phyloP scores from a whole-genome alignment of 2,329 filamentous ascomycete genomes.

The Nemania serpens region DNA sequence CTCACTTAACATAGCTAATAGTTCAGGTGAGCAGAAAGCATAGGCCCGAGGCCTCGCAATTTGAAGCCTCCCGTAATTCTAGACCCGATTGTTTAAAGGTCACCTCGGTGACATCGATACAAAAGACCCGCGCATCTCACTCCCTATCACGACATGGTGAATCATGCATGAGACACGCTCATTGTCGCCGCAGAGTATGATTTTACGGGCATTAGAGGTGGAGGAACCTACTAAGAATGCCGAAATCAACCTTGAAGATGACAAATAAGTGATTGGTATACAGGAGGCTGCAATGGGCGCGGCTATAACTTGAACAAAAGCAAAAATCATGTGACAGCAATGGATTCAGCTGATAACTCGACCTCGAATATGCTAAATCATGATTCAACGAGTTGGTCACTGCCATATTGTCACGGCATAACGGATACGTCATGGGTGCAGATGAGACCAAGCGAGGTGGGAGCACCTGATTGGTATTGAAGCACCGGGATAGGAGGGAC shows the following conservation, averaged over 20 bases:
- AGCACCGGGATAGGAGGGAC: no score
- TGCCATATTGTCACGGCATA: background rate
- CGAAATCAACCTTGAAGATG: constrained; percentile 22
- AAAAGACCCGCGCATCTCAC: no score
- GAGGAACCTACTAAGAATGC: constrained; percentile 38
- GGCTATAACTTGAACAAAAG: constrained; percentile 31
- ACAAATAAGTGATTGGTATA: constrained; percentile 35
- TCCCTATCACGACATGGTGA: constrained; percentile 27
- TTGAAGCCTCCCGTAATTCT: constrained; percentile 9
- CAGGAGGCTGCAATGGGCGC: constrained; percentile 25
- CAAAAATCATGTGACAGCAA: constrained; percentile 5
- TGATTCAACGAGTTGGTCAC: background rate
- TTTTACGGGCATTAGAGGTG: constrained; percentile 42
- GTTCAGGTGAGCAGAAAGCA: constrained; percentile 38
- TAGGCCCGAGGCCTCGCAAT: constrained; percentile 31
- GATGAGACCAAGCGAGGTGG: background rate
- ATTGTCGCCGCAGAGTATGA: constrained; percentile 45
- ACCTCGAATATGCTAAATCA: constrained; percentile 5
- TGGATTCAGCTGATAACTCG: constrained; percentile 11
- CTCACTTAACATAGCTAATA: constrained; percentile 39
- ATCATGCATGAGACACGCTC: constrained; percentile 29
- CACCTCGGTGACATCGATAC: no score
- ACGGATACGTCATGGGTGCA: background rate
- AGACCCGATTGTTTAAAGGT: constrained; percentile 39
- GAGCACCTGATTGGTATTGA: background rate